A percentile compares a stretch with the other conserved stretches of the same genome.
These are phyloP conservation scores for Yamadazyma philogaea DNA, from an alignment of 805 yeast genomes.

Conservation along the genomic window DNA sequence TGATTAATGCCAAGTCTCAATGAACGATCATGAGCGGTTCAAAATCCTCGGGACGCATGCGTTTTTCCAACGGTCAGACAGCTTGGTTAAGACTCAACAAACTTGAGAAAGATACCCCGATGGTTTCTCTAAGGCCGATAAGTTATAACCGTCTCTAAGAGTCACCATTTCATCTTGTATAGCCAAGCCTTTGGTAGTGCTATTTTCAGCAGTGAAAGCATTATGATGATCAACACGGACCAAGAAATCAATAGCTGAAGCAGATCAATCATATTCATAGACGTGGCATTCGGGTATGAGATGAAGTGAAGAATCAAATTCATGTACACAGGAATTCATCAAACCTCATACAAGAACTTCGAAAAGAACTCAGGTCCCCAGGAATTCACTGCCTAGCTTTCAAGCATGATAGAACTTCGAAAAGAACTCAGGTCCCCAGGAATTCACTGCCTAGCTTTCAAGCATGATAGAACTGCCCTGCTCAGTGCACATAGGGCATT, in stretches of 20 bases:
- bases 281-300: too few relatives aligned
- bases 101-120: constrained; percentile 25
- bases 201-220: constrained; percentile 27
- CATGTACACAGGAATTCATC: too few relatives aligned
- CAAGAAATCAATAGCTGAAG: constrained; percentile 16
- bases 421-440: too few relatives aligned
- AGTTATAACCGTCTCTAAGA: constrained; percentile 12
- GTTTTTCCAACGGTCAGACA: constrained; percentile 18
- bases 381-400: too few relatives aligned
- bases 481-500: too few relatives aligned
- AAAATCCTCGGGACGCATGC: constrained; percentile 25
- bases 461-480: too few relatives aligned
- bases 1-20: constrained; percentile 22
- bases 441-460: too few relatives aligned
- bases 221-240: constrained; percentile 29
- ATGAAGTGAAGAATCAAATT: too few relatives aligned
- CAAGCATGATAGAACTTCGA: too few relatives aligned
- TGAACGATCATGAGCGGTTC: constrained; percentile 20
- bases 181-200: constrained; percentile 15
- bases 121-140: constrained; percentile 28
- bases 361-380: too few relatives aligned
- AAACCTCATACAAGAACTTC: too few relatives aligned
- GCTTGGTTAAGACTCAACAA: constrained; percentile 16
- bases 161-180: constrained; percentile 17
- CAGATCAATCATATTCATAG: too few relatives aligned